Evolutionary conservation across 2,329 filamentous ascomycete species (phyloP), one percentile per base, ranked within the genome.

Genomic region (Cladophialophora bantiana): DNA sequence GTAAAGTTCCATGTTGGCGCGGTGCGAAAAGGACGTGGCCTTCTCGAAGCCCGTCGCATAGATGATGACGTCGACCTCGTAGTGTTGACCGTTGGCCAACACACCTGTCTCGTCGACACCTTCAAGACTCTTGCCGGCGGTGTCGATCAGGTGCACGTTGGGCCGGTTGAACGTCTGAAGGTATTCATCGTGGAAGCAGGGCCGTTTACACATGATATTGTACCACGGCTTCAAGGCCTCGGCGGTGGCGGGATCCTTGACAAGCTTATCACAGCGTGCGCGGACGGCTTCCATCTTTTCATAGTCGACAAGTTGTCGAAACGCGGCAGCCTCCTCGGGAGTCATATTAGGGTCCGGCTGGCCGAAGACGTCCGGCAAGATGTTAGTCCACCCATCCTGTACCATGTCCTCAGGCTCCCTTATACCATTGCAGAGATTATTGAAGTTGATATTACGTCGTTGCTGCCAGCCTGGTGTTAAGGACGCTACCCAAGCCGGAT

Each of bases 161-260:
- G 80, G 76, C 34, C 73, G 74, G 75, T 90, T 90, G 81, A 90
- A 90, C 0, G 83, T 71, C 2, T 79, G 72, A 0, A 90, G 81
- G 71, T 88, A 89, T 4, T 83, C n/a, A n/a, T 89, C 85, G 75
- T 86, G 85, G 76, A 89, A 89, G 45, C 80, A 83, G 0, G 88
- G 87, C 0, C 88, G 83, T 74, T 90, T 90, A 78, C 88, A 90
- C 82, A 84, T 88, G 0, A 77, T 76, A 0, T 84, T 82, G 72
- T 89, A 90, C 84, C 85, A 88, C 0, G 86, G 79, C 72, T 87
- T 85, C 7, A 89, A 79, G 2, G 75, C 79, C 34, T 81, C 79
- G 0, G 87, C 87, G 0, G 82, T 85, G 1, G 74, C 75, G 10
- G 75, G 75, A 70, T 89, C 82, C 40, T 82, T 75, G n/a, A 90